Percentiles rank a stretch among this genome's conserved stretches.
Conservation (phyloP, 768 basidiomycete genomes). For the Mycena belliarum region DNA sequence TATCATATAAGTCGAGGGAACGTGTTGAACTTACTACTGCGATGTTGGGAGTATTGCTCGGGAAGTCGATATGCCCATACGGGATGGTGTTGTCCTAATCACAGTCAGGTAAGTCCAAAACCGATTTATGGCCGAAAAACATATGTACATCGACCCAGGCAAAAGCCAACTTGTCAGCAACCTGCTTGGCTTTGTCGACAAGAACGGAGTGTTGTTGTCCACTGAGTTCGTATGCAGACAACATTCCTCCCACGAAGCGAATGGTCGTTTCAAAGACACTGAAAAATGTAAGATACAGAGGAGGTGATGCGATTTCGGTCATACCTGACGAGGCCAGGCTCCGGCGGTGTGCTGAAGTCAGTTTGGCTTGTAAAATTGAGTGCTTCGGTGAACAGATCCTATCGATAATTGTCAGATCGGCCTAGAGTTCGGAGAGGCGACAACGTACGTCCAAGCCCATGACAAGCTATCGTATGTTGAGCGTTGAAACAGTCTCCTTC, state of each 20-base stretch:
- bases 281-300: neutral
- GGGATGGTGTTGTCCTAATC: conserved; percentile 42
- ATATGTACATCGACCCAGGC: conserved; percentile 56
- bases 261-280: conserved; percentile 80
- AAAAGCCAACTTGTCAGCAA: conserved; percentile 62
- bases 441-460: conserved; percentile 39
- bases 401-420: neutral
- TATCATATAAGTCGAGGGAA: neutral
- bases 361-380: conserved; percentile 40
- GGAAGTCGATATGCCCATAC: conserved; percentile 42
- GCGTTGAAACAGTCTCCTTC: neutral
- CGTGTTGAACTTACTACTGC: neutral
- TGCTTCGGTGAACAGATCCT: conserved; percentile 46
- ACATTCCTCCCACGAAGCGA: conserved; percentile 65
- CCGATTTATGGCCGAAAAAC: neutral
- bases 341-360: conserved; percentile 53
- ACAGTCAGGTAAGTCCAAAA: neutral
- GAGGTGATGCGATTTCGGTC: neutral
- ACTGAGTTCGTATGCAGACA: conserved; percentile 72
- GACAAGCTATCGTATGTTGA: conserved; percentile 32
- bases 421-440: neutral
- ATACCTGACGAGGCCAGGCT: conserved; percentile 41
- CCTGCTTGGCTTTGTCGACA: conserved; percentile 60
- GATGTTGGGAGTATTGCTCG: conserved; percentile 15
- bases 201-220: conserved; percentile 49